Conservation (phyloP, 108 stramenopile genomes). For the Skeletonema potamos region DNA sequence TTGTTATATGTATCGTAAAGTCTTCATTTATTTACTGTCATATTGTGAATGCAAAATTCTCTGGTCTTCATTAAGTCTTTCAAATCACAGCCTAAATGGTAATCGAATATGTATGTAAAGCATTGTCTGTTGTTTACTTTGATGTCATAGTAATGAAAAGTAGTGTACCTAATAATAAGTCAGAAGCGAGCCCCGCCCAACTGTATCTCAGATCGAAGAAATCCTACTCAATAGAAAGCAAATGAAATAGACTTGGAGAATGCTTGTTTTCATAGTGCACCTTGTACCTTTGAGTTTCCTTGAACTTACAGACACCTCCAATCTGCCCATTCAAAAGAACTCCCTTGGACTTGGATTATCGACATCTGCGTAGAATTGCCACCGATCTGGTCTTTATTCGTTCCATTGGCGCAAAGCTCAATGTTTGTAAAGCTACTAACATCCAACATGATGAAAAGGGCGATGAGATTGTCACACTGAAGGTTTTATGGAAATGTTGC, state of each 20-base stretch:
- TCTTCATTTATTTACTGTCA: neutral
- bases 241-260: conserved; percentile 6
- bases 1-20: neutral
- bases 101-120: neutral
- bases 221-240: neutral
- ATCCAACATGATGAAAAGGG: too few species aligned
- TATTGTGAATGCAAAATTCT: too few species aligned
- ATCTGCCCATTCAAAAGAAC: conserved; percentile 12
- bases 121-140: neutral
- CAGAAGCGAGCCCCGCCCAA: neutral
- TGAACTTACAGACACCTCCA: neutral
- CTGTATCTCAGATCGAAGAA: neutral
- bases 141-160: neutral
- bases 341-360: too few species aligned
- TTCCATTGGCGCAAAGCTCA: too few species aligned
- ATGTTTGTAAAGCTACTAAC: too few species aligned
- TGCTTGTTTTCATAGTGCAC: conserved; percentile 7
- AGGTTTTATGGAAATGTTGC: too few species aligned
- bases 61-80: too few species aligned
- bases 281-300: neutral
- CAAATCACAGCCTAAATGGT: neutral
- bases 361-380: too few species aligned
- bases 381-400: too few species aligned
- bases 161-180: neutral
- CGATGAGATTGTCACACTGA: too few species aligned